Evolutionary conservation across 23 red algal species (phyloP).

Genomic region (Cyanidioschyzon merolae): DNA sequence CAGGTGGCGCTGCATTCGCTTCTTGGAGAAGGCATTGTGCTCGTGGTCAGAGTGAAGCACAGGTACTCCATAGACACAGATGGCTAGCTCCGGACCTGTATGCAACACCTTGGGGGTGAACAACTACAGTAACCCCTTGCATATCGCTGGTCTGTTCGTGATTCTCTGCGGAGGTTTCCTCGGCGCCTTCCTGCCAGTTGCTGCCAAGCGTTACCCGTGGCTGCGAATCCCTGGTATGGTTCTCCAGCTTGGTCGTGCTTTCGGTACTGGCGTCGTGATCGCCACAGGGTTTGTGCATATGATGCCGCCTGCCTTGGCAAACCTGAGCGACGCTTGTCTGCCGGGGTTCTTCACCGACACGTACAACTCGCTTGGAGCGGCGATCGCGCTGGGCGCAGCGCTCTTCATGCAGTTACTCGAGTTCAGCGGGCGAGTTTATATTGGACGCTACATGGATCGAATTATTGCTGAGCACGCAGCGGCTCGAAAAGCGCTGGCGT

Average conservation of each 20-base stretch:
- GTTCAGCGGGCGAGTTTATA: constrained; percentile 9
- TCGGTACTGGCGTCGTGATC: constrained; percentile 33
- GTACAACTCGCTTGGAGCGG: constrained; percentile 29
- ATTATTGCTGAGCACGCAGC: background rate
- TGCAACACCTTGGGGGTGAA: background rate
- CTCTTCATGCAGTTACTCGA: constrained; percentile 22
- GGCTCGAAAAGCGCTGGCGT: background rate
- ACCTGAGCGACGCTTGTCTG: constrained; percentile 23
- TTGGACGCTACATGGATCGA: background rate
- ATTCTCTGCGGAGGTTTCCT: constrained; percentile 11
- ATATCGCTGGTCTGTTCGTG: constrained; percentile 22
- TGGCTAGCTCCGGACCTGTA: constrained; percentile 5
- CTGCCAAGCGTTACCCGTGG: constrained; percentile 10
- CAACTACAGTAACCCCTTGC: constrained; percentile 17
- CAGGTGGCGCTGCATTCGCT: background rate
- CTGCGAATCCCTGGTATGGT: constrained; percentile 8
- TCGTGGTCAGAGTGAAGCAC: too few relatives aligned
- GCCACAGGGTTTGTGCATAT: constrained; percentile 35
- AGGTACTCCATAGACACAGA: too few relatives aligned
- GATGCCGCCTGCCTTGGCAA: constrained; percentile 26
- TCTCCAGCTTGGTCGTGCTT: constrained; percentile 21
- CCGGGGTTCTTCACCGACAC: constrained; percentile 28
- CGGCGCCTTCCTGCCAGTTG: constrained; percentile 19
- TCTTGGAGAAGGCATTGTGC: too few relatives aligned
- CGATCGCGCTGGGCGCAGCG: constrained; percentile 25